These are phyloP conservation scores for Fraxinus baroniana DNA, from an alignment of 305 asterid species.

Conservation along the genomic window DNA sequence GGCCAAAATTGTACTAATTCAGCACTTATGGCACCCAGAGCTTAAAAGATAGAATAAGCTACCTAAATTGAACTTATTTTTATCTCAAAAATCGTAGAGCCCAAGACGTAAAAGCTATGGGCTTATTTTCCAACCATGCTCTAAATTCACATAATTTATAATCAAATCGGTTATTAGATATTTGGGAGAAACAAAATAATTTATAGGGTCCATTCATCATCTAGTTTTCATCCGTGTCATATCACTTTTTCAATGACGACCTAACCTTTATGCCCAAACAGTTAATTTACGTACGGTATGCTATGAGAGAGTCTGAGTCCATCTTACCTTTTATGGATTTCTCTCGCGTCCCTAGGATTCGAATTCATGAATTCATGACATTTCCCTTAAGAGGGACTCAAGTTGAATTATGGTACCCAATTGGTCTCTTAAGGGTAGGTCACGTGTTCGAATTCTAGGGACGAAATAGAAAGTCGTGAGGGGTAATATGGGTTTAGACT, in stretches of 20 bases:
- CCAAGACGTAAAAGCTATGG: background rate
- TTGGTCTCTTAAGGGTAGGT: too few relatives aligned
- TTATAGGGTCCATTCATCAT: background rate
- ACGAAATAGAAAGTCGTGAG: too few relatives aligned
- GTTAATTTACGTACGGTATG: too few relatives aligned
- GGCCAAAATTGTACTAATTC: background rate
- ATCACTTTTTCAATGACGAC: background rate
- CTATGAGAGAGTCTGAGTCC: too few relatives aligned
- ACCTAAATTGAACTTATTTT: background rate
- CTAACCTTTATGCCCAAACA: too few relatives aligned
- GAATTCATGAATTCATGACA: too few relatives aligned
- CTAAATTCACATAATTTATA: background rate
- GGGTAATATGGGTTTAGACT: too few relatives aligned
- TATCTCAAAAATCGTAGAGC: background rate
- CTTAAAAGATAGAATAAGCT: background rate
- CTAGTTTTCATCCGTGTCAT: background rate
- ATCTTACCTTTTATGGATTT: too few relatives aligned
- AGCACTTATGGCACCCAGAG: background rate
- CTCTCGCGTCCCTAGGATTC: too few relatives aligned
- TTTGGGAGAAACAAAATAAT: background rate
- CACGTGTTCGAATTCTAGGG: too few relatives aligned
- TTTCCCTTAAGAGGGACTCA: too few relatives aligned
- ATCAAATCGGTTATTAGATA: background rate
- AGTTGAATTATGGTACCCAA: too few relatives aligned
- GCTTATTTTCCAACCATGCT: background rate